Conservation (phyloP, 495 filamentous ascomycete species). For the Aspergillus diversus region DNA sequence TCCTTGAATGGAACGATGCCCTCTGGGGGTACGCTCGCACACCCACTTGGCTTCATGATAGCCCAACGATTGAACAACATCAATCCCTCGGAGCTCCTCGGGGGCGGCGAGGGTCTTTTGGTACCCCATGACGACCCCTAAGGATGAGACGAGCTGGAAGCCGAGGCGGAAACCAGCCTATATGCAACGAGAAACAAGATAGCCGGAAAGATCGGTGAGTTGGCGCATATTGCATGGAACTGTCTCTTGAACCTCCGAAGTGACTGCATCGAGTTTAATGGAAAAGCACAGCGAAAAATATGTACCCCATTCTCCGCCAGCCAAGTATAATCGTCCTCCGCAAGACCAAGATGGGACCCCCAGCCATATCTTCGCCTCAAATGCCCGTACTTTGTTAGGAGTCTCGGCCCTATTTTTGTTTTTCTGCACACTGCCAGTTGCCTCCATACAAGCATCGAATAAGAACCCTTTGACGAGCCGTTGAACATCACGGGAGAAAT, state of each 20-base stretch:
- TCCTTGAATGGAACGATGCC: conserved; percentile 47
- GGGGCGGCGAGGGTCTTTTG: not conserved
- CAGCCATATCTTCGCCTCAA: conserved; percentile 44
- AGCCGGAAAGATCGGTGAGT: conserved; percentile 47
- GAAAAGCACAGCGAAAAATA: conserved; percentile 61
- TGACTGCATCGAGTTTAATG: conserved; percentile 51
- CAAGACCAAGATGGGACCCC: conserved; percentile 47
- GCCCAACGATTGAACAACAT: not conserved
- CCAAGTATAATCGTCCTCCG: conserved; percentile 34
- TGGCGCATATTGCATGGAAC: conserved; percentile 47
- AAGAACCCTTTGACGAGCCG: conserved; percentile 37
- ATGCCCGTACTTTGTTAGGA: conserved; percentile 31
- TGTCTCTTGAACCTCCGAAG: conserved; percentile 51
- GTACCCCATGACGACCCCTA: conserved; percentile 46
- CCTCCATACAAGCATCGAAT: conserved; percentile 48
- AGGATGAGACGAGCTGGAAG: conserved; percentile 60
- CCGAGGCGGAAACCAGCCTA: conserved; percentile 27
- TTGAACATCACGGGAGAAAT: conserved; percentile 50
- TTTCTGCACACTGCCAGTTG: conserved; percentile 25
- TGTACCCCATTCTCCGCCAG: conserved; percentile 49
- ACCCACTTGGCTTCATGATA: conserved; percentile 12
- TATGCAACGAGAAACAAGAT: conserved; percentile 20
- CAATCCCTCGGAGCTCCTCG: not conserved
- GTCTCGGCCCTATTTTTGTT: not conserved
- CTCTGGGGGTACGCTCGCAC: conserved; percentile 18